A percentile compares a stretch with the other conserved stretches of the same genome.
Conservation (phyloP, 257 asterid species). For the Apocynum venetum region DNA sequence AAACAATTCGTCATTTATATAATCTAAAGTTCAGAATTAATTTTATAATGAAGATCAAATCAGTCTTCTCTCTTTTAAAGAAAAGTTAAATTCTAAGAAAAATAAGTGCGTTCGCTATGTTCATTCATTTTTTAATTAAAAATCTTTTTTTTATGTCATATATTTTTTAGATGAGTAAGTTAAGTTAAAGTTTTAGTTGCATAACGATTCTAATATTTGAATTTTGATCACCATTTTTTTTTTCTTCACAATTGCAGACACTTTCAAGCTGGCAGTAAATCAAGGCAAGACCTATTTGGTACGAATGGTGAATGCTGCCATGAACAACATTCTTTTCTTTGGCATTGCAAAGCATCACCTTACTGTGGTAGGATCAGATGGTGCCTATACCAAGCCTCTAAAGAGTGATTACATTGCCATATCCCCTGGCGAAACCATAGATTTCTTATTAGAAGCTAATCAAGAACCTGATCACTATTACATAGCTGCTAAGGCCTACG, state of each 20-base stretch:
- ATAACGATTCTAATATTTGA: no score
- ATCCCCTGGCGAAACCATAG: slow-evolving; percentile 61
- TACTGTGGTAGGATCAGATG: slow-evolving; percentile 58
- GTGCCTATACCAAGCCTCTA: slow-evolving; percentile 42
- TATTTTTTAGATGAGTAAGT: no score
- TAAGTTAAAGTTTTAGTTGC: no score
- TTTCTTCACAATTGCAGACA: slow-evolving; percentile 26
- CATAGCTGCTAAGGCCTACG: slow-evolving; percentile 51
- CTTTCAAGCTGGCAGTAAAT: slow-evolving; percentile 38
- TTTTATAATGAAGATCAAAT: no score
- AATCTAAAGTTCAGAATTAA: no score
- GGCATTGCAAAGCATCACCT: slow-evolving; percentile 43
- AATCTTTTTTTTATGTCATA: no score
- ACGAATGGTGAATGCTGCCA: slow-evolving; percentile 47
- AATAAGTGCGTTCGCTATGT: no score
- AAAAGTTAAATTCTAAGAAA: no score
- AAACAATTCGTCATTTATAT: no score
- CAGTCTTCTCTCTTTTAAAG: no score
- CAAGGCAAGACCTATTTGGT: slow-evolving; percentile 45
- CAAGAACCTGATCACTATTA: slow-evolving; percentile 48
- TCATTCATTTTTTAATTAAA: no score
- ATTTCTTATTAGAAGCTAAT: slow-evolving; percentile 41
- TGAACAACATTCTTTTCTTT: slow-evolving; percentile 59
- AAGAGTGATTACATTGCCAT: slow-evolving; percentile 37
- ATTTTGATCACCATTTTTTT: no score